A percentile compares a stretch with the other conserved stretches of the same genome.
Conservation (phyloP, 2,329 filamentous ascomycete species). For the Aspergillus sojae region DNA sequence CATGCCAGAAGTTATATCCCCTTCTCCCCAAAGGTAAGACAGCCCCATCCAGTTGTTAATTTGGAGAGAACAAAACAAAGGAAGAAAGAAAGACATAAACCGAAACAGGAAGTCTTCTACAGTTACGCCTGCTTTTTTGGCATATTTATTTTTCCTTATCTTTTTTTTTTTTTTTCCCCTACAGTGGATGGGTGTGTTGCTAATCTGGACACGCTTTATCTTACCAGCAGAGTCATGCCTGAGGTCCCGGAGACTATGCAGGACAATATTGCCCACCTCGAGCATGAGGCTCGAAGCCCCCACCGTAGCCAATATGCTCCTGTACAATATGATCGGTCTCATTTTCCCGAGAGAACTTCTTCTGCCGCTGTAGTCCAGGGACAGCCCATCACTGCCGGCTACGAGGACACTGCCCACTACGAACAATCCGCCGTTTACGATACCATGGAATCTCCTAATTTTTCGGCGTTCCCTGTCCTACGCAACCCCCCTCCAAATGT, state of each 20-base stretch:
- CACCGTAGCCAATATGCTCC: conserved; percentile 46
- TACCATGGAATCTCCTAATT: conserved; percentile 66
- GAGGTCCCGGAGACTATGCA: conserved; percentile 97
- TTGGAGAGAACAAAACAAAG: conserved; percentile 1
- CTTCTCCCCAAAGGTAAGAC: conserved; percentile 68
- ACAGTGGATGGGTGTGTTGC: conserved; percentile 21
- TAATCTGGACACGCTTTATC: conserved; percentile 25
- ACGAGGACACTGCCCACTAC: conserved; percentile 49
- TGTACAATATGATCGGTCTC: conserved; percentile 35
- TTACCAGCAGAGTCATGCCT: conserved; percentile 73
- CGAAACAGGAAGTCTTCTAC: not conserved
- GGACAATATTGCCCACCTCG: conserved; percentile 87
- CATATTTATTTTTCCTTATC: not conserved
- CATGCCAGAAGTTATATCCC: conserved; percentile 70
- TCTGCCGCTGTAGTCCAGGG: conserved; percentile 34
- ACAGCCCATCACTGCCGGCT: conserved; percentile 30
- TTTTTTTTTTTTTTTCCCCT: conserved; percentile 2
- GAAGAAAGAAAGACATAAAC: conserved; percentile 7
- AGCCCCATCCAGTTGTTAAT: conserved; percentile 5
- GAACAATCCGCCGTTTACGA: conserved; percentile 55
- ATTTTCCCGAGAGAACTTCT: conserved; percentile 41
- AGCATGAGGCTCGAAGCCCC: conserved; percentile 67
- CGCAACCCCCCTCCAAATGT: conserved; percentile 79
- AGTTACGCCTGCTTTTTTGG: not conserved
- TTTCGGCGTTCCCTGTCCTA: conserved; percentile 89